Evolutionary conservation across 2,329 filamentous ascomycete species (phyloP).

Genomic region (Dendrostoma leiphaemia): DNA sequence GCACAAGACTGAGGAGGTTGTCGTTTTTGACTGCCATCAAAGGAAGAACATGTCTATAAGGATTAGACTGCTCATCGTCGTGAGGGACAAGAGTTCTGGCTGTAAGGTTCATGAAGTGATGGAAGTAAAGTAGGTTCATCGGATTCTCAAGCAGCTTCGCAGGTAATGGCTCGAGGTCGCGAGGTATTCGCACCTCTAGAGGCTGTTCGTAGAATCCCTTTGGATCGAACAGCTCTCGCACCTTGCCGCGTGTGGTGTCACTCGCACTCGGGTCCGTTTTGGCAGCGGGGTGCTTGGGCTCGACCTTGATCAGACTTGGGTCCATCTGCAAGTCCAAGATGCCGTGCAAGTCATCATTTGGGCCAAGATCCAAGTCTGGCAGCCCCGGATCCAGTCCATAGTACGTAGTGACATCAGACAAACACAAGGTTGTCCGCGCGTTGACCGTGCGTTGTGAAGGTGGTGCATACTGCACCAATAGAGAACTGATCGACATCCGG

Average conservation of each 20-base stretch:
- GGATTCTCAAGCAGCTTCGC: slow-evolving; percentile 63
- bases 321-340: slow-evolving; percentile 41
- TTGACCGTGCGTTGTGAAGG: slow-evolving; percentile 18
- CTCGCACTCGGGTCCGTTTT: background rate
- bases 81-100: slow-evolving; percentile 57
- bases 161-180: slow-evolving; percentile 47
- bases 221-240: slow-evolving; percentile 40
- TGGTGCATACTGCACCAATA: slow-evolving; percentile 38
- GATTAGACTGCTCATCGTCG: slow-evolving; percentile 51
- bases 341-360: slow-evolving; percentile 68
- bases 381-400: slow-evolving; percentile 73
- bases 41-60: slow-evolving; percentile 48
- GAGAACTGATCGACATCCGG: slow-evolving; percentile 63
- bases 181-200: slow-evolving; percentile 58
- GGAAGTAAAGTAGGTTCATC: slow-evolving; percentile 72
- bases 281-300: background rate
- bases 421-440: slow-evolving; percentile 13
- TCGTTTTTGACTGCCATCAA: slow-evolving; percentile 66
- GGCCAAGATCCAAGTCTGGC: slow-evolving; percentile 66
- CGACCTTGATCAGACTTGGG: background rate
- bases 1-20: slow-evolving; percentile 71
- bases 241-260: background rate
- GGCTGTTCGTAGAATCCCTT: slow-evolving; percentile 70
- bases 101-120: slow-evolving; percentile 75
- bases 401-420: slow-evolving; percentile 39